Percentiles rank a stretch among this genome's conserved stretches.
Conservation (phyloP, 2,329 filamentous ascomycete genomes). For the Blastomyces percursus region DNA sequence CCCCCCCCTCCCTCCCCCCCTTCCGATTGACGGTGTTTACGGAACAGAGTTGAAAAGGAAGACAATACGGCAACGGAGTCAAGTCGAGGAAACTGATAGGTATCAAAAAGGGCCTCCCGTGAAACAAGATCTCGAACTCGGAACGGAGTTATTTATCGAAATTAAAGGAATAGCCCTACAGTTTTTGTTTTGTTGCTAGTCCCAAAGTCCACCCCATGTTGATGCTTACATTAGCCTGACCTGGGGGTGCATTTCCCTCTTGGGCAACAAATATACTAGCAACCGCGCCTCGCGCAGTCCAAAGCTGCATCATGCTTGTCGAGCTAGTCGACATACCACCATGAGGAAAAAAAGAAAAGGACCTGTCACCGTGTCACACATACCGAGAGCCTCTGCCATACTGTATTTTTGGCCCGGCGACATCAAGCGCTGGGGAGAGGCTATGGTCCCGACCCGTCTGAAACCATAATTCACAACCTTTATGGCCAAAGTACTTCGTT, state of each 20-base stretch:
- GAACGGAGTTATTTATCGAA: neutral
- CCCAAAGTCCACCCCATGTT: neutral
- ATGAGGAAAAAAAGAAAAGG: neutral
- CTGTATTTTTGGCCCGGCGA: neutral
- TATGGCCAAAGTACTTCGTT: too few species aligned
- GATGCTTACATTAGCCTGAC: neutral
- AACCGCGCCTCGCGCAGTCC: neutral
- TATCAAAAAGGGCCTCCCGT: neutral
- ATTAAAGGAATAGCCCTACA: neutral
- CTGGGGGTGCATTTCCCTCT: neutral
- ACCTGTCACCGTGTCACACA: too few species aligned
- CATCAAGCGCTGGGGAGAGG: neutral
- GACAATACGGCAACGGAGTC: neutral
- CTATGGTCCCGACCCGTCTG: neutral
- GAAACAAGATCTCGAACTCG: neutral
- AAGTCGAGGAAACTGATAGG: neutral
- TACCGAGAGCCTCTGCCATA: neutral
- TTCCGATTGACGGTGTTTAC: neutral
- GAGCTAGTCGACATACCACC: neutral
- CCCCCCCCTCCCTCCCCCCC: too few species aligned
- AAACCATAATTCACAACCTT: neutral
- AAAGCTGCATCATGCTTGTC: neutral
- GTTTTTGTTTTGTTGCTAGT: neutral
- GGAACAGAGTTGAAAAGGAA: neutral
- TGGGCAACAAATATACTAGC: neutral